These are phyloP conservation scores for Penicillium crystallinum DNA, from an alignment of 495 filamentous ascomycete species.

Conservation along the genomic window DNA sequence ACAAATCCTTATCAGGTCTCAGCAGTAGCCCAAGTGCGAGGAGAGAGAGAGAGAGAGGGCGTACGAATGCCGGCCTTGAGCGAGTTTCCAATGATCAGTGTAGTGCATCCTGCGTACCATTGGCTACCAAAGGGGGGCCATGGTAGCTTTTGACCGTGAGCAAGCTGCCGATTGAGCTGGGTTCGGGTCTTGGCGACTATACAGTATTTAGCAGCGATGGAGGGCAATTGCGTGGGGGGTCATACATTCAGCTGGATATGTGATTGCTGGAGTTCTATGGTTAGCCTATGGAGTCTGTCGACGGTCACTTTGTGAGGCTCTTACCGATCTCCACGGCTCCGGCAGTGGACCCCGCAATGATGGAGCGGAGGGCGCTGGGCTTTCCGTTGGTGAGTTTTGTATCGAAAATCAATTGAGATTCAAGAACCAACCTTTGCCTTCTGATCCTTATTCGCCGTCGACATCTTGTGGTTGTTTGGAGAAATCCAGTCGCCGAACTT, in stretches of 20 bases:
- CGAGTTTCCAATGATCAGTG: constrained; percentile 93
- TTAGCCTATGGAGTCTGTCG: constrained; percentile 13
- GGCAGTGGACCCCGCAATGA: constrained; percentile 82
- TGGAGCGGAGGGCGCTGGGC: constrained; percentile 77
- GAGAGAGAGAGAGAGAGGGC: constrained; percentile 20
- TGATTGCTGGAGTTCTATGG: constrained; percentile 61
- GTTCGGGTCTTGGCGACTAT: constrained; percentile 89
- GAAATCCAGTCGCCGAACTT: constrained; percentile 14
- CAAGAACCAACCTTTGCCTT: constrained; percentile 38
- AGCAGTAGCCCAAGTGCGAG: not conserved
- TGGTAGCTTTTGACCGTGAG: constrained; percentile 79
- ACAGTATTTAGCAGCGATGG: constrained; percentile 9
- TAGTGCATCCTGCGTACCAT: constrained; percentile 98
- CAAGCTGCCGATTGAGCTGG: constrained; percentile 83
- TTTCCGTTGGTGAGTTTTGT: constrained; percentile 31
- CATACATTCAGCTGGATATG: constrained; percentile 94
- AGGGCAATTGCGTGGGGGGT: not conserved
- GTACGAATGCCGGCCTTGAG: constrained; percentile 90
- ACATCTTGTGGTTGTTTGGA: constrained; percentile 27
- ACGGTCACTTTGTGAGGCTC: constrained; percentile 3
- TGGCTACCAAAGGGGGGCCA: constrained; percentile 91
- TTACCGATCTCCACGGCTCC: constrained; percentile 93
- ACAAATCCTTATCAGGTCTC: constrained; percentile 66
- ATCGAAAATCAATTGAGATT: not conserved
- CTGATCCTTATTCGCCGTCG: constrained; percentile 35